Percentiles rank a stretch among this genome's conserved stretches.
phyloP scores from a whole-genome alignment of 768 basidiomycete genomes.

The Macrolepiota albuminosa region DNA sequence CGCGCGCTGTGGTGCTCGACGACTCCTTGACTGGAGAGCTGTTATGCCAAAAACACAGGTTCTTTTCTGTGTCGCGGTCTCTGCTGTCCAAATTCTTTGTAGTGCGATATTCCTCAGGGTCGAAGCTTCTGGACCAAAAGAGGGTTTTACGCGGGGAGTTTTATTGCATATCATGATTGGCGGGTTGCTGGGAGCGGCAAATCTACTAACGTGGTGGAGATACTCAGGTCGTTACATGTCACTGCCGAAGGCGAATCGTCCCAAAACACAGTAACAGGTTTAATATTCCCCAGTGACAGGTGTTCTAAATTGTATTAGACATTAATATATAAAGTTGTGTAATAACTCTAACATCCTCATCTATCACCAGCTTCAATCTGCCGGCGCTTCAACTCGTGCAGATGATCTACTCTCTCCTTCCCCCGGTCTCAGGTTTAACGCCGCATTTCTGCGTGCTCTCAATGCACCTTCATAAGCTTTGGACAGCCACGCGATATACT shows the following conservation, averaged over 20 bases:
- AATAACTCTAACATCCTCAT: background rate
- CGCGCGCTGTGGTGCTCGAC: conserved; percentile 21
- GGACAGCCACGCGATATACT: conserved; percentile 68
- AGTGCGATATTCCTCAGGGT: conserved; percentile 22
- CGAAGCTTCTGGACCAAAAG: conserved; percentile 14
- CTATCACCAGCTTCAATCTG: background rate
- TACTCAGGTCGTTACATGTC: conserved; percentile 16
- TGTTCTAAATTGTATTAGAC: background rate
- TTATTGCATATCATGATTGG: conserved; percentile 32
- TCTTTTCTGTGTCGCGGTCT: conserved; percentile 20
- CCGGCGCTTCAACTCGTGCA: conserved; percentile 3
- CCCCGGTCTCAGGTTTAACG: conserved; percentile 25
- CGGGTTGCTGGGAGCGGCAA: conserved; percentile 12
- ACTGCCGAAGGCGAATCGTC: conserved; percentile 2
- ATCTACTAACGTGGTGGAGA: conserved; percentile 19
- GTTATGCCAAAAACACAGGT: conserved; percentile 8
- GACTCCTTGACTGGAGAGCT: conserved; percentile 9
- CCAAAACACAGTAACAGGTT: conserved; percentile 12
- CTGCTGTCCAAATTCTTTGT: conserved; percentile 22
- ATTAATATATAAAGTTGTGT: background rate
- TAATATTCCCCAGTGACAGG: background rate
- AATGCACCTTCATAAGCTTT: conserved; percentile 71
- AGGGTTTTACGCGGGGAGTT: conserved; percentile 23
- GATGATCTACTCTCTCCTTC: background rate
- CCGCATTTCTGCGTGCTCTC: conserved; percentile 50